Conservation (phyloP, 305 asterid genomes). For the Plantago coronopus region DNA sequence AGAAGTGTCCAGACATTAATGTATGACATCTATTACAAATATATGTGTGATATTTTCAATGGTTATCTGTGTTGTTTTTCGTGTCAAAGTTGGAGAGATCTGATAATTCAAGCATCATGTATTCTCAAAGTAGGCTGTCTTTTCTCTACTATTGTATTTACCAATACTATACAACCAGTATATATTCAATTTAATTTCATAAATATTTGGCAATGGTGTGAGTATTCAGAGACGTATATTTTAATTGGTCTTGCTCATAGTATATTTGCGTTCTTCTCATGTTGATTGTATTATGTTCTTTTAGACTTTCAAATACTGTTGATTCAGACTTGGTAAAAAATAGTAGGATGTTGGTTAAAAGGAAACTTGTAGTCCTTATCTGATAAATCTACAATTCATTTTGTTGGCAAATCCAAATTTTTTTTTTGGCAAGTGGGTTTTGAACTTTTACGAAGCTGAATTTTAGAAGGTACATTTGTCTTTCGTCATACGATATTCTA, state of each 20-base stretch:
- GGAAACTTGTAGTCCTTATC: constrained; percentile 4
- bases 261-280: background rate
- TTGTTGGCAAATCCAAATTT: constrained; percentile 9
- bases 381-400: constrained; percentile 1
- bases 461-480: background rate
- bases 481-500: constrained; percentile 3
- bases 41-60: background rate
- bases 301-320: background rate
- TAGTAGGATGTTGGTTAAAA: constrained; percentile 10
- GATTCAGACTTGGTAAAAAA: constrained; percentile 14
- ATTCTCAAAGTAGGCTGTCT: constrained; percentile 16
- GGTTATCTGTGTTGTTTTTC: constrained; percentile 17
- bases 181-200: background rate
- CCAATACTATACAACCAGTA: background rate
- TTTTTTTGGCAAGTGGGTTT: constrained; percentile 16
- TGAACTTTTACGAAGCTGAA: background rate
- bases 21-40: constrained; percentile 9
- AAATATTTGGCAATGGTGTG: background rate
- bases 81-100: constrained; percentile 15
- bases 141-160: background rate
- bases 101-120: constrained; percentile 14
- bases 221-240: background rate
- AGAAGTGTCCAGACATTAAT: constrained; percentile 17
- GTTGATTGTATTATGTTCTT: background rate
- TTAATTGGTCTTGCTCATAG: background rate